Conservation (phyloP, 2,329 filamentous ascomycete genomes). For the Aspergillus alliaceus region DNA sequence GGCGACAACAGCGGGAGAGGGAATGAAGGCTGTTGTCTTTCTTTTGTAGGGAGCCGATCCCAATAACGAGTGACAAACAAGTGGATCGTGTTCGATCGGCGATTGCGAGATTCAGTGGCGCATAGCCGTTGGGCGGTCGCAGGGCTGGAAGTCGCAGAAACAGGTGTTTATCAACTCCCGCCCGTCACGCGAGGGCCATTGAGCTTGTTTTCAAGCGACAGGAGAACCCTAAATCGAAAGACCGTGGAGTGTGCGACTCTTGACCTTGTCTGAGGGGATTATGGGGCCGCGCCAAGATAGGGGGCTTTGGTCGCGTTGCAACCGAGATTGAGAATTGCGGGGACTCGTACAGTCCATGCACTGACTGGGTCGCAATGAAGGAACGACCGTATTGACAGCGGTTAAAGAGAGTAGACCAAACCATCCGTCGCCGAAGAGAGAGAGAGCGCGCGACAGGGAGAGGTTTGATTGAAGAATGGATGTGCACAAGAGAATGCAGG, state of each 20-base stretch:
- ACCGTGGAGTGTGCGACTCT: not conserved
- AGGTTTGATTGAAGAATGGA: slow-evolving; percentile 8
- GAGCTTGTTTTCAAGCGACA: slow-evolving; percentile 2
- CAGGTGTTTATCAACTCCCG: slow-evolving; percentile 10
- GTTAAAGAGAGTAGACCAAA: not conserved
- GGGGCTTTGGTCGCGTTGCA: slow-evolving; percentile 13
- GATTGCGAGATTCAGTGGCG: slow-evolving; percentile 14
- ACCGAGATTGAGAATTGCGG: not conserved
- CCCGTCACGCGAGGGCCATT: slow-evolving; percentile 12
- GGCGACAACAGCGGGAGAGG: slow-evolving; percentile 2
- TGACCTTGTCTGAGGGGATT: not conserved
- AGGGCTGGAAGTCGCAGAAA: slow-evolving; percentile 1
- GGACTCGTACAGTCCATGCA: not conserved
- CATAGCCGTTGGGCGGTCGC: slow-evolving; percentile 15
- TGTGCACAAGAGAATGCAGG: not conserved
- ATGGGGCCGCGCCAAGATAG: slow-evolving; percentile 16
- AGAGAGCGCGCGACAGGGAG: not conserved
- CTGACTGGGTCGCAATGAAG: slow-evolving; percentile 1
- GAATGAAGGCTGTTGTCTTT: not conserved
- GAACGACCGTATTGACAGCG: not conserved
- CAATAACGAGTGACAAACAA: slow-evolving; percentile 12
- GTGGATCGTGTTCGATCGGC: slow-evolving; percentile 11
- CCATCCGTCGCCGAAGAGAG: not conserved
- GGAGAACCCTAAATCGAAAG: not conserved
- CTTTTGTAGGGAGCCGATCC: slow-evolving; percentile 5